Conservation (phyloP, 805 yeast genomes). For the Teunomyces panamensis region DNA sequence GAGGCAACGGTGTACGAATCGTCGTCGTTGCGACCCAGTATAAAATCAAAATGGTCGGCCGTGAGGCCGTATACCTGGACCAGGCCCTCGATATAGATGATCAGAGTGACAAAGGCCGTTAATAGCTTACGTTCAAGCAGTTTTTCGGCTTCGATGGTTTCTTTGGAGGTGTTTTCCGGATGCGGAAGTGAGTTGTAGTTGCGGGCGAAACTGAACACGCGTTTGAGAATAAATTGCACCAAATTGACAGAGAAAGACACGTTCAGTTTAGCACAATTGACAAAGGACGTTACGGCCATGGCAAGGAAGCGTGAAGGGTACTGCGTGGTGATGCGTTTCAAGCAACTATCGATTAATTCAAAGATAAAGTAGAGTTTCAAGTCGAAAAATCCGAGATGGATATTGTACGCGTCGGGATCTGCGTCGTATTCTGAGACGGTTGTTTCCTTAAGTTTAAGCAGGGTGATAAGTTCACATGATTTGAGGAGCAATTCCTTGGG, state of each 20-base stretch:
- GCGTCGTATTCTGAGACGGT: slow-evolving; percentile 3
- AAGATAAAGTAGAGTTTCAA: slow-evolving; percentile 62
- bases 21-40: slow-evolving; percentile 15
- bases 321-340: slow-evolving; percentile 60
- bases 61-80: slow-evolving; percentile 18
- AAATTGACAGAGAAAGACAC: slow-evolving; percentile 4
- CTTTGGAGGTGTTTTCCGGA: slow-evolving; percentile 39
- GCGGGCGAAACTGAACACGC: slow-evolving; percentile 62
- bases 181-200: slow-evolving; percentile 42
- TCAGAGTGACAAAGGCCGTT: slow-evolving; percentile 57
- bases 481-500: slow-evolving; percentile 77
- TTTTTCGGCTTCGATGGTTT: slow-evolving; percentile 52
- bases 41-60: slow-evolving; percentile 18
- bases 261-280: slow-evolving; percentile 47
- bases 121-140: slow-evolving; percentile 64
- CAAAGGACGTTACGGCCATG: slow-evolving; percentile 59
- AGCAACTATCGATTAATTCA: slow-evolving; percentile 59
- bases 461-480: slow-evolving; percentile 59
- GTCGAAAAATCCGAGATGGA: slow-evolving; percentile 35
- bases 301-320: slow-evolving; percentile 80
- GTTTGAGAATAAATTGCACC: slow-evolving; percentile 44
- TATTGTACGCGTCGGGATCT: slow-evolving; percentile 4
- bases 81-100: slow-evolving; percentile 36
- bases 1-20: not conserved
- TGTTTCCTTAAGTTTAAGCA: slow-evolving; percentile 6